Percentiles rank a stretch among this genome's conserved stretches.
These are phyloP conservation scores for Pseudocercospora cruenta DNA, from an alignment of 2,329 filamentous ascomycete species.

Conservation along the genomic window DNA sequence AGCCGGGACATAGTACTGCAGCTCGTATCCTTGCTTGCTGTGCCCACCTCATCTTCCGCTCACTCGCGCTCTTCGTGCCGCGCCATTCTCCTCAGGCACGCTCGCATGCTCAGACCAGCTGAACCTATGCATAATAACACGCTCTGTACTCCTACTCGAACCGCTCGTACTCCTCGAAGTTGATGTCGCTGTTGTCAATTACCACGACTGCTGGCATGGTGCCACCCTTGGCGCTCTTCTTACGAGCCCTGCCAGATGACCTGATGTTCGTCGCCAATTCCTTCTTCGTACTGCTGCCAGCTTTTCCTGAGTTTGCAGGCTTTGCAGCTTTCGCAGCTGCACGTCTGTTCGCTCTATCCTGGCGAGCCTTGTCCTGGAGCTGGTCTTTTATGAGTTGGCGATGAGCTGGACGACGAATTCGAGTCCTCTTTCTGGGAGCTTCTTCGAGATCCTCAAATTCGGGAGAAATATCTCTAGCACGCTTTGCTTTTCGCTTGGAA, in stretches of 20 bases:
- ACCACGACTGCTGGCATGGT: neutral
- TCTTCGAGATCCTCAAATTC: neutral
- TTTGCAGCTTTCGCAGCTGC: neutral
- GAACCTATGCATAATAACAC: neutral
- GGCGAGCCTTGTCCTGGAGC: neutral
- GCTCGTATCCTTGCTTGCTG: conserved; percentile 1
- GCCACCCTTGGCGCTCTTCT: neutral
- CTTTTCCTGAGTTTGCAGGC: neutral
- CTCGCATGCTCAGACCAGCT: conserved; percentile 4
- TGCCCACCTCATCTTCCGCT: neutral
- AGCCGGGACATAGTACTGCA: too few relatives aligned
- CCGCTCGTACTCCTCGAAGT: conserved; percentile 18
- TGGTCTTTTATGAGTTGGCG: conserved; percentile 18
- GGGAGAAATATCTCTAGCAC: neutral
- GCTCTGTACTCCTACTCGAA: neutral
- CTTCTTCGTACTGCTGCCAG: neutral
- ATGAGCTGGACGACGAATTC: conserved; percentile 3
- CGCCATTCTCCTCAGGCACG: conserved; percentile 13
- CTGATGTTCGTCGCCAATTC: neutral
- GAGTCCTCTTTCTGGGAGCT: neutral
- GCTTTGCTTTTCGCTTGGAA: neutral
- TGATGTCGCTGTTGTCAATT: conserved; percentile 18
- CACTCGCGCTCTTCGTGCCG: neutral
- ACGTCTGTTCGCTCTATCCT: conserved; percentile 7
- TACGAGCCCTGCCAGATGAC: neutral